phyloP scores from a whole-genome alignment of 495 filamentous ascomycete species.

The Venustampulla echinocandica region DNA sequence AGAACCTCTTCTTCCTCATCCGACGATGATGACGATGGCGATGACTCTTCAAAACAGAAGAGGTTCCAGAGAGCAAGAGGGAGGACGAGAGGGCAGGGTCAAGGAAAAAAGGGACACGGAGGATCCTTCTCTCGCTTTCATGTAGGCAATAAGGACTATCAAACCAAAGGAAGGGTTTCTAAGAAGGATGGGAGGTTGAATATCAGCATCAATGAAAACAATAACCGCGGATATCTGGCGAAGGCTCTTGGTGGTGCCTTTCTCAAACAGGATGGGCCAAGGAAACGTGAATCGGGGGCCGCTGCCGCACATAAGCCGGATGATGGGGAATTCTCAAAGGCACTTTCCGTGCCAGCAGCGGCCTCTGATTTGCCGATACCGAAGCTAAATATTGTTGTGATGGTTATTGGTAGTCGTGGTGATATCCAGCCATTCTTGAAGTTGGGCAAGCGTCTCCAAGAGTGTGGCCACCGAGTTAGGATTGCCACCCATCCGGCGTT shows the following conservation, averaged over 20 bases:
- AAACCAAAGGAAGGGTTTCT: conserved; percentile 54
- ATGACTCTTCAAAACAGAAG: background rate
- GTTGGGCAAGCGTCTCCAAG: conserved; percentile 58
- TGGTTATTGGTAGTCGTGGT: conserved; percentile 68
- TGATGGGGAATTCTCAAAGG: conserved; percentile 11
- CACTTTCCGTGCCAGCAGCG: conserved; percentile 10
- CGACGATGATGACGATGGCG: conserved; percentile 4
- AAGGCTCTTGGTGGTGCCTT: conserved; percentile 57
- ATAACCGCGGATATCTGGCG: conserved; percentile 56
- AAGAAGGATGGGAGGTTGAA: conserved; percentile 61
- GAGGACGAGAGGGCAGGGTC: background rate
- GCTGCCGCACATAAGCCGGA: conserved; percentile 6
- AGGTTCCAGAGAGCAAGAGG: background rate
- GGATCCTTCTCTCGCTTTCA: conserved; percentile 34
- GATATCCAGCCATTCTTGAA: conserved; percentile 73
- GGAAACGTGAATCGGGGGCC: background rate
- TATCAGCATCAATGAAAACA: conserved; percentile 61
- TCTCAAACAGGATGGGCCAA: conserved; percentile 28
- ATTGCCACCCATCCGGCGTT: conserved; percentile 64
- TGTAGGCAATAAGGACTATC: conserved; percentile 56
- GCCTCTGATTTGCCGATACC: conserved; percentile 28
- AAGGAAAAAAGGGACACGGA: background rate
- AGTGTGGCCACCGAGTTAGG: conserved; percentile 61
- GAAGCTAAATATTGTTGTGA: conserved; percentile 64
- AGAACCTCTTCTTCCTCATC: conserved; percentile 7